These are phyloP conservation scores for Acanthamoeba rhysodes DNA, from an alignment of 208 protist genomes.

Conservation along the genomic window DNA sequence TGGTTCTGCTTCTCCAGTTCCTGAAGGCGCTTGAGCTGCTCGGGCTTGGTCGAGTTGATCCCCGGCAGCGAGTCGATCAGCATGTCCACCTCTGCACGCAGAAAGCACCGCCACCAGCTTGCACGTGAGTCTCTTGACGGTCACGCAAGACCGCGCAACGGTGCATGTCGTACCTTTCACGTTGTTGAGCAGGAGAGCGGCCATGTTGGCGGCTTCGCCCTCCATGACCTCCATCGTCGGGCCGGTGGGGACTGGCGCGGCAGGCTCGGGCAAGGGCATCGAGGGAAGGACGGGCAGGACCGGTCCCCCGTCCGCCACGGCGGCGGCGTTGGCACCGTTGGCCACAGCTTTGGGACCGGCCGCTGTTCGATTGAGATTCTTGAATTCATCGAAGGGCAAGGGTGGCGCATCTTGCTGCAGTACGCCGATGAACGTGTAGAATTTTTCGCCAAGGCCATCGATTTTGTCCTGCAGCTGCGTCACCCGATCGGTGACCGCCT, in stretches of 20 bases:
- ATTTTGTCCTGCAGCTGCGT: slow-evolving; percentile 71
- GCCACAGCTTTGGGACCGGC: background rate
- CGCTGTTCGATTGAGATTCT: background rate
- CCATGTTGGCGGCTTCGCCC: slow-evolving; percentile 19
- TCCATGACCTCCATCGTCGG: slow-evolving; percentile 37
- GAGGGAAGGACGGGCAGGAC: background rate
- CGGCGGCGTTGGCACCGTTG: background rate
- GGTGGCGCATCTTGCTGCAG: slow-evolving; percentile 64
- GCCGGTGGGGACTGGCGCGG: background rate
- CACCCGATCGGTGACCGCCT: slow-evolving; percentile 35
- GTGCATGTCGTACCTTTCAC: background rate
- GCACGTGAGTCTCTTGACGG: too few species aligned
- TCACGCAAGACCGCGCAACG: too few species aligned
- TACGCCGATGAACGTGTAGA: slow-evolving; percentile 54
- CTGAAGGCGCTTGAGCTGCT: slow-evolving; percentile 38
- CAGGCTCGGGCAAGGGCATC: background rate
- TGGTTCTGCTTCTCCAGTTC: slow-evolving; percentile 64
- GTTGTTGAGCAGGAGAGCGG: background rate
- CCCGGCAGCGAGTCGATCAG: slow-evolving; percentile 66
- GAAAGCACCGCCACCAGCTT: background rate
- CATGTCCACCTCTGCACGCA: slow-evolving; percentile 2
- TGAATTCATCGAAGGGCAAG: slow-evolving; percentile 26
- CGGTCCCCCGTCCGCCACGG: background rate
- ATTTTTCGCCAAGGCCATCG: slow-evolving; percentile 45
- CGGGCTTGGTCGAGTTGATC: slow-evolving; percentile 59